Evolutionary conservation across 371 early-diverging fungal genomes (phyloP).

Genomic region (Syncephalastrum sp.): DNA sequence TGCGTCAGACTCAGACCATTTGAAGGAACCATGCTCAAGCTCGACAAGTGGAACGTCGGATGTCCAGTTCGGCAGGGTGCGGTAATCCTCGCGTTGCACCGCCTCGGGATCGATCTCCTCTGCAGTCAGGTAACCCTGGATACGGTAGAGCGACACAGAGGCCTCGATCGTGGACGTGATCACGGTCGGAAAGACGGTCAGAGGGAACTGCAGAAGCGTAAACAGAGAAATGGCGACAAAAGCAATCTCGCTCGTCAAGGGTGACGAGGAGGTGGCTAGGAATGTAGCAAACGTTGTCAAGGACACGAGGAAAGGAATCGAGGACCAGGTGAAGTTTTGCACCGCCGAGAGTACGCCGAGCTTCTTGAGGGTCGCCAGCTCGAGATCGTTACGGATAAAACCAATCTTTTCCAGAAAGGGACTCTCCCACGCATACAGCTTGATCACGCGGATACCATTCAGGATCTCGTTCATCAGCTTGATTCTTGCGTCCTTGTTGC

Average conservation of each 20-base stretch:
- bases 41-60: conserved; percentile 39
- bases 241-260: conserved; percentile 74
- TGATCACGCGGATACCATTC: conserved; percentile 92
- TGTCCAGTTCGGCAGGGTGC: conserved; percentile 26
- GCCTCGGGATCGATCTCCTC: conserved; percentile 76
- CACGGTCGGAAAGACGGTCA: conserved; percentile 62
- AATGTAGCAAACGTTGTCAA: conserved; percentile 85
- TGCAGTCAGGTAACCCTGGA: conserved; percentile 72
- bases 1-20: conserved; percentile 32
- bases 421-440: conserved; percentile 81
- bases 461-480: conserved; percentile 92
- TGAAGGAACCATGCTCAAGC: conserved; percentile 29
- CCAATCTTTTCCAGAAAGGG: conserved; percentile 65
- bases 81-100: conserved; percentile 49
- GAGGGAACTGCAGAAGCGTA: conserved; percentile 92
- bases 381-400: conserved; percentile 73
- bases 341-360: conserved; percentile 66
- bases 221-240: conserved; percentile 92
- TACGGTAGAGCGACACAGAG: conserved; percentile 78
- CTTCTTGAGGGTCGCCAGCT: conserved; percentile 74
- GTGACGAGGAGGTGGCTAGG: conserved; percentile 50
- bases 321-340: conserved; percentile 69
- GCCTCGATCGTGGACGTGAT: conserved; percentile 80
- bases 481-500: conserved; percentile 86
- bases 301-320: conserved; percentile 88